Percentiles rank a stretch among this genome's conserved stretches.
Conservation (phyloP, 2,329 filamentous ascomycete species). For the Aspergillus persii region DNA sequence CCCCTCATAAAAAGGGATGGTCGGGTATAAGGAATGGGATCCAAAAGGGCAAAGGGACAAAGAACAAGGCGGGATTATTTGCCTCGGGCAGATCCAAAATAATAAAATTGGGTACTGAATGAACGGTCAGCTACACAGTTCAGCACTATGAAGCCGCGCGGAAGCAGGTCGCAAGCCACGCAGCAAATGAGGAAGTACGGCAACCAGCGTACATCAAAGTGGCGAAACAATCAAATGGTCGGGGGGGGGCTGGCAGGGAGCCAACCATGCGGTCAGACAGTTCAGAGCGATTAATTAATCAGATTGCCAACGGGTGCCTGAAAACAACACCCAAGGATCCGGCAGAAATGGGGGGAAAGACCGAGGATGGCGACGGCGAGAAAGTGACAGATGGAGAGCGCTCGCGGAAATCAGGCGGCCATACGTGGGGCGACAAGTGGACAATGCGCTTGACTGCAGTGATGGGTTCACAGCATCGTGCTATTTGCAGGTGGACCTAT, state of each 20-base stretch:
- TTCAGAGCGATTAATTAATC: conserved; percentile 1
- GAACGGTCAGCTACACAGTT: conserved; percentile 8
- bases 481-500: neutral
- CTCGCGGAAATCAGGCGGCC: conserved; percentile 9
- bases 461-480: conserved; percentile 12
- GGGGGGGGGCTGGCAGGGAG: conserved; percentile 1
- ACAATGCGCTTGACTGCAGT: conserved; percentile 17
- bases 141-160: neutral
- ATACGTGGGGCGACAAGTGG: conserved; percentile 19
- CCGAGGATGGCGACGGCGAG: neutral
- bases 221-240: conserved; percentile 5
- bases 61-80: neutral
- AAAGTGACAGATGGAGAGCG: neutral
- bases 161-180: conserved; percentile 1
- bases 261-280: neutral
- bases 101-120: conserved; percentile 3
- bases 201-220: conserved; percentile 5
- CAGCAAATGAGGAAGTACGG: conserved; percentile 7
- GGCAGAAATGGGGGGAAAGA: neutral
- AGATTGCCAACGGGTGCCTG: neutral
- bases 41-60: conserved; percentile 1
- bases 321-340: neutral
- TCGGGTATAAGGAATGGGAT: neutral
- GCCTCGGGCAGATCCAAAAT: neutral
- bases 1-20: conserved; percentile 17